Conservation (phyloP, 2,329 filamentous ascomycete species). For the Claviceps humidiphila region DNA sequence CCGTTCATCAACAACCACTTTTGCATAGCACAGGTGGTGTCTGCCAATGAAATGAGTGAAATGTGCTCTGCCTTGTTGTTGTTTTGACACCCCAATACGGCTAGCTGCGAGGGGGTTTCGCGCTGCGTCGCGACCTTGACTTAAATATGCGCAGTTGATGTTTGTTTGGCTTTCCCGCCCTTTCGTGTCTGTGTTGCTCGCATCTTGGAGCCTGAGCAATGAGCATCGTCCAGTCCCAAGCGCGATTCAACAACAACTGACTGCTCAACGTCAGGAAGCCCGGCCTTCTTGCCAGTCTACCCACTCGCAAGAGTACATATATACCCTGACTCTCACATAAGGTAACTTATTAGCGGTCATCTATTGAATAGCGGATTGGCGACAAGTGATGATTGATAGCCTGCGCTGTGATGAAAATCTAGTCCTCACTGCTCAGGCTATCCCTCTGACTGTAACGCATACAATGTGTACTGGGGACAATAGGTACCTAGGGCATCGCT, state of each 20-base stretch:
- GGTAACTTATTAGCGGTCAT: neutral
- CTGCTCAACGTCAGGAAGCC: no score
- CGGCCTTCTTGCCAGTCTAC: no score
- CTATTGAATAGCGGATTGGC: neutral
- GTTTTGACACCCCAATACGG: neutral
- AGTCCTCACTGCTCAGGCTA: neutral
- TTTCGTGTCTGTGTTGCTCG: no score
- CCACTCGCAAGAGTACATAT: no score
- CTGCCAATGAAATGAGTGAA: neutral
- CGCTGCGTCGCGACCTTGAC: no score
- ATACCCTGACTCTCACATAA: no score
- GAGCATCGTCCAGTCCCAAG: no score
- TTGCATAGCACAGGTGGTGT: neutral
- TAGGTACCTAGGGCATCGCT: neutral
- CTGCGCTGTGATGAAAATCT: neutral
- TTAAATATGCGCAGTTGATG: no score
- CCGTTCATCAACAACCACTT: neutral
- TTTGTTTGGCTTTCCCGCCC: no score
- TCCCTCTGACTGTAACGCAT: neutral
- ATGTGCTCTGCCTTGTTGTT: neutral
- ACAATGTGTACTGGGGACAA: neutral
- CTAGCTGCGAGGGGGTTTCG: neutral
- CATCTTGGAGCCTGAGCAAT: no score
- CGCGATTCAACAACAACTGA: no score
- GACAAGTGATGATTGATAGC: neutral